These are phyloP conservation scores for Acer campestre DNA, from an alignment of 345 rosid species.

Conservation along the genomic window DNA sequence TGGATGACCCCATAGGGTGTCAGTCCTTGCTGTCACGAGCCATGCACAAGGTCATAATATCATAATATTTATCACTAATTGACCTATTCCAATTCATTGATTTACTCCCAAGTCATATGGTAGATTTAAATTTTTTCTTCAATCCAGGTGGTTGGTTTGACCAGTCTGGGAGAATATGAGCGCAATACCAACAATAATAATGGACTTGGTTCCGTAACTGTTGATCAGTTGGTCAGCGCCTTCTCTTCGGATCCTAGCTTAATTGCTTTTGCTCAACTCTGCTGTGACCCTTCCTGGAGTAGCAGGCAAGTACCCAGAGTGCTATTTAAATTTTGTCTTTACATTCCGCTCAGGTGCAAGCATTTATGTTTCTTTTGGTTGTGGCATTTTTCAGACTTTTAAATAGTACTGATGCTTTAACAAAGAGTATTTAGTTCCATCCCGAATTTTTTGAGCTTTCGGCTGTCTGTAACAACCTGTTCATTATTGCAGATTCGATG, in stretches of 20 bases:
- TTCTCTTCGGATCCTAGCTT: constrained; percentile 97
- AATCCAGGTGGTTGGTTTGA: constrained; percentile 79
- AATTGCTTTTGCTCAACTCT: constrained; percentile 85
- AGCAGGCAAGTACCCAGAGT: constrained; percentile 51
- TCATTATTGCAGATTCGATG: constrained; percentile 64
- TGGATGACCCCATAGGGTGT: constrained; percentile 93
- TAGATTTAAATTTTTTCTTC: constrained; percentile 13
- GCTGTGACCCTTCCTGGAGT: constrained; percentile 87
- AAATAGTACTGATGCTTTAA: not conserved
- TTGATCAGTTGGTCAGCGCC: constrained; percentile 93
- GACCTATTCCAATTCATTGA: not conserved
- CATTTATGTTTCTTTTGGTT: not conserved
- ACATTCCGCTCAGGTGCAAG: not conserved
- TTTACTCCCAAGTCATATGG: constrained; percentile 18
- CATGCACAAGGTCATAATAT: constrained; percentile 85
- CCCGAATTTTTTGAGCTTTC: not conserved
- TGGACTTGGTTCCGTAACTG: constrained; percentile 55
- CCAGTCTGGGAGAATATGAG: constrained; percentile 45
- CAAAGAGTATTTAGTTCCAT: not conserved
- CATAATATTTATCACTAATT: not conserved
- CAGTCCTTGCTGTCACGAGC: constrained; percentile 92
- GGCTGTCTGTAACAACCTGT: not conserved
- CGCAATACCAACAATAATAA: constrained; percentile 32
- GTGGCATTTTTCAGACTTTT: not conserved
- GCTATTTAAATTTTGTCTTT: not conserved